A percentile compares a stretch with the other conserved stretches of the same genome.
These are phyloP conservation scores for Trichoderma sp. DNA, from an alignment of 2,329 filamentous ascomycete species.

Conservation along the genomic window DNA sequence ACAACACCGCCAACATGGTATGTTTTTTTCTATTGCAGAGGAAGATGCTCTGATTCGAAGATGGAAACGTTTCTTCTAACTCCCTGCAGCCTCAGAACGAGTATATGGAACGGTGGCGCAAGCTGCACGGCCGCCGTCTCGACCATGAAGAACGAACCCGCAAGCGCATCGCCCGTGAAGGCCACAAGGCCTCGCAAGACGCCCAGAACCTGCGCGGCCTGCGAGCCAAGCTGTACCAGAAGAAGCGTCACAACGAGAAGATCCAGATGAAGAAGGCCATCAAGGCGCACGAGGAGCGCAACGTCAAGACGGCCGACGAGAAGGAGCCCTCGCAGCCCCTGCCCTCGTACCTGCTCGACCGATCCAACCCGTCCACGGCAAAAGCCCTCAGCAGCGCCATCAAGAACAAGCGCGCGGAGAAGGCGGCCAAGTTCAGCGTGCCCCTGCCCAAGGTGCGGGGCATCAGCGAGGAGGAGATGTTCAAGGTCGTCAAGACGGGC, in stretches of 20 bases:
- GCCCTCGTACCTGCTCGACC: slow-evolving; percentile 90
- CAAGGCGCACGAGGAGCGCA: slow-evolving; percentile 91
- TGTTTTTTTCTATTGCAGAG: slow-evolving; percentile 17
- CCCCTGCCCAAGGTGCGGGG: slow-evolving; percentile 89
- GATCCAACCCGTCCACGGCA: slow-evolving; percentile 56
- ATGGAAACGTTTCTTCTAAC: slow-evolving; percentile 23
- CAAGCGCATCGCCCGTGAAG: slow-evolving; percentile 84
- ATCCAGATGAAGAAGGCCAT: slow-evolving; percentile 96
- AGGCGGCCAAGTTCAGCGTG: slow-evolving; percentile 89
- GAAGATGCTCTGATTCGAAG: neutral
- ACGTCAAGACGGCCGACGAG: slow-evolving; percentile 82
- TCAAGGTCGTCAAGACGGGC: slow-evolving; percentile 92
- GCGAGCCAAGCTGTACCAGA: slow-evolving; percentile 86
- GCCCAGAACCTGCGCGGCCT: slow-evolving; percentile 92
- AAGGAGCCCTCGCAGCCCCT: slow-evolving; percentile 79
- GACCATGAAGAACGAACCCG: slow-evolving; percentile 87
- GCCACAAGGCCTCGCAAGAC: slow-evolving; percentile 82
- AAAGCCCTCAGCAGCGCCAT: slow-evolving; percentile 80
- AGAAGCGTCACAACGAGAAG: slow-evolving; percentile 96
- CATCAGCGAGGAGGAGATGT: slow-evolving; percentile 96
- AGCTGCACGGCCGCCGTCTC: slow-evolving; percentile 50
- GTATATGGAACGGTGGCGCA: slow-evolving; percentile 72
- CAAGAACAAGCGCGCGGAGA: slow-evolving; percentile 93
- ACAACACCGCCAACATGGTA: slow-evolving; percentile 33
- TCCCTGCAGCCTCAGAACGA: slow-evolving; percentile 69